Percentiles rank a stretch among this genome's conserved stretches.
Evolutionary conservation across 225 moss, liverwort and hornwort species (phyloP).

Genomic region (Climacium dendroides): DNA sequence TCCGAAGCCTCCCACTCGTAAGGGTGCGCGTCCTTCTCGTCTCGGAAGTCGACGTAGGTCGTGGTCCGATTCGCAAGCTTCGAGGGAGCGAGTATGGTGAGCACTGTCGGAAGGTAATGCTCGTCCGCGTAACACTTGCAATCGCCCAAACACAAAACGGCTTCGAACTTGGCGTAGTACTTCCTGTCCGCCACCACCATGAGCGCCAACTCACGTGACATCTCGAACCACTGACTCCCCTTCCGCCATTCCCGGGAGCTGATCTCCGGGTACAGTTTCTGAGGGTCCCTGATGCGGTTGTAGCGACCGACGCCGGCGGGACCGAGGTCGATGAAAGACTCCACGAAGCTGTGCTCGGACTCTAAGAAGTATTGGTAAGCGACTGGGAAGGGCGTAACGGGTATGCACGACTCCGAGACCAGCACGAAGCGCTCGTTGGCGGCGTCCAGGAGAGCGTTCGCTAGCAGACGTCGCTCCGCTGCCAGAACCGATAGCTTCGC

Average conservation of each 20-base stretch:
- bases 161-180: slow-evolving; percentile 27
- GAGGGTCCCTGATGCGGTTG: slow-evolving; percentile 4
- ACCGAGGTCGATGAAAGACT: neutral
- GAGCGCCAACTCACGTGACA: slow-evolving; percentile 15
- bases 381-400: slow-evolving; percentile 10
- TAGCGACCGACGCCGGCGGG: slow-evolving; percentile 23
- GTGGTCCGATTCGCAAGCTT: slow-evolving; percentile 24
- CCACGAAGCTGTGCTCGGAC: slow-evolving; percentile 34
- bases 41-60: slow-evolving; percentile 10
- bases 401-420: slow-evolving; percentile 42
- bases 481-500: slow-evolving; percentile 2
- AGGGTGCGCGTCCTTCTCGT: slow-evolving; percentile 4
- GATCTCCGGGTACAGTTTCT: slow-evolving; percentile 25
- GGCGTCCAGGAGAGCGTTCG: slow-evolving; percentile 29
- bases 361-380: slow-evolving; percentile 26
- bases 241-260: slow-evolving; percentile 22
- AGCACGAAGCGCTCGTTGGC: slow-evolving; percentile 28
- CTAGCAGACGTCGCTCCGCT: slow-evolving; percentile 32
- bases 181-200: slow-evolving; percentile 15
- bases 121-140: slow-evolving; percentile 25
- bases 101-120: slow-evolving; percentile 34
- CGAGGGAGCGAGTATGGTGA: slow-evolving; percentile 21
- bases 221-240: slow-evolving; percentile 48
- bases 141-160: neutral
- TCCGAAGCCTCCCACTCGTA: slow-evolving; percentile 10